Base-by-base conservation (phyloP, 2,329 filamentous ascomycete genomes). In the Stemphylium vesicarium region DNA sequence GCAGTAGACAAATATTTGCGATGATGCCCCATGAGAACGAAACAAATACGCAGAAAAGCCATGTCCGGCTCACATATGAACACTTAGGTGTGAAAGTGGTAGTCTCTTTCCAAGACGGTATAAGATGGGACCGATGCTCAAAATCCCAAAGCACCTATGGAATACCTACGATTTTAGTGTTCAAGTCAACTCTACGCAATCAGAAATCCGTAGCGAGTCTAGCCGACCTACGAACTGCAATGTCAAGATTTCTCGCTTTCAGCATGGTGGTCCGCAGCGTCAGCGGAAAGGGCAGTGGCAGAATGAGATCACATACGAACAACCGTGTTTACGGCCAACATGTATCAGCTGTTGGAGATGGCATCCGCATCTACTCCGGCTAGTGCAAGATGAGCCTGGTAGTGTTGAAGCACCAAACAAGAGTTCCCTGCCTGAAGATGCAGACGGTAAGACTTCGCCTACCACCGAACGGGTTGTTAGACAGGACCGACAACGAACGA, bases 261-360 rank as follows among this genome's bases (percentile, higher is more conserved):
- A 65, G 2, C 56, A 62, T 43, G 64, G 64, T 37, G 65, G 65
- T 13, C 47, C 52, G 2, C 35, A 43, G 6, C 48, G 47, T 9
- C 47, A 22, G 18, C 38, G 0, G 9, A 50, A 40, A 36, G 65
- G 63, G 3, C 12, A 39, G 3, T 40, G 16, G 13, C 31, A 8
- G 16, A 44, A 60, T 20, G 38, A 38, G 2, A 53, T 69, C 29
- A 60, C 52, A 2, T 44, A 54, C 10, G 42, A 55, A 7, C 18
- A 37, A 4, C 66, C 66, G 1, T 69, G 66, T 43, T 41, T 65
- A 3, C 29, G 44, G 9, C 12, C 29, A 1, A 59, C 59, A 3
- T 69, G 65, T 20, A 20, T n/a, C 13, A 64, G 32, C 13, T 69
- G 66, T 38, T 40, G 39, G 44, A 22, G 22, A 16, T 62, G 57